A percentile compares a stretch with the other conserved stretches of the same genome.
Evolutionary conservation across 1,284 basidiomycete species (phyloP).

Genomic region (Naganishia sp.): DNA sequence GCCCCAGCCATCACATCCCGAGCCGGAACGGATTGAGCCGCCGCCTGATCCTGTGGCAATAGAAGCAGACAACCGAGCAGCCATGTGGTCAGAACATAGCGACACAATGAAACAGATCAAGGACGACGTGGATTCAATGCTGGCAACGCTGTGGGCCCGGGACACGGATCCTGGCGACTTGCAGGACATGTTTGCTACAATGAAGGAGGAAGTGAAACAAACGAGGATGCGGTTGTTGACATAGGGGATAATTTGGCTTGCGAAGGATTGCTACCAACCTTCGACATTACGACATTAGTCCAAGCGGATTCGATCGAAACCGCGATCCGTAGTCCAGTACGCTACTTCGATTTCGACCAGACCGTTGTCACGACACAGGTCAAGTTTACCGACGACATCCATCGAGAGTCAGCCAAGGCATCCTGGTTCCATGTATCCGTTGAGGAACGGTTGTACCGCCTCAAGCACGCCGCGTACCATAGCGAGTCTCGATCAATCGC

Average conservation of each 20-base stretch:
- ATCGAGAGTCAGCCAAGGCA: too few species aligned
- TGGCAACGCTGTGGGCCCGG: slow-evolving; percentile 24
- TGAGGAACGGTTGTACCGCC: too few species aligned
- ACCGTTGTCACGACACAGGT: too few species aligned
- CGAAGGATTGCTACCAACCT: too few species aligned
- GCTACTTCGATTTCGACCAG: too few species aligned
- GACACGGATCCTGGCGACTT: slow-evolving; percentile 16
- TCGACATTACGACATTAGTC: too few species aligned
- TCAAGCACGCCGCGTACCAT: too few species aligned
- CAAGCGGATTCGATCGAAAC: too few species aligned
- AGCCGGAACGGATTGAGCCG: background rate
- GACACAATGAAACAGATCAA: slow-evolving; percentile 6
- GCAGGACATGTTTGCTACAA: background rate
- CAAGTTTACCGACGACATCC: too few species aligned
- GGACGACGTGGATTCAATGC: slow-evolving; percentile 7
- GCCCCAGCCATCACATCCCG: background rate
- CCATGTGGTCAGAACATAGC: slow-evolving; percentile 10
- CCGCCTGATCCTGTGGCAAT: background rate
- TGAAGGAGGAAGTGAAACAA: slow-evolving; percentile 19
- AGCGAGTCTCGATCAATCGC: too few species aligned
- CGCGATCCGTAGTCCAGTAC: too few species aligned
- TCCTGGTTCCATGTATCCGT: too few species aligned
- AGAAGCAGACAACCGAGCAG: slow-evolving; percentile 8
- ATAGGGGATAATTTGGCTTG: background rate
- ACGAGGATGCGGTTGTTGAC: slow-evolving; percentile 4